Conservation (phyloP, 371 early-diverging fungal genomes). For the Mucor sp. region DNA sequence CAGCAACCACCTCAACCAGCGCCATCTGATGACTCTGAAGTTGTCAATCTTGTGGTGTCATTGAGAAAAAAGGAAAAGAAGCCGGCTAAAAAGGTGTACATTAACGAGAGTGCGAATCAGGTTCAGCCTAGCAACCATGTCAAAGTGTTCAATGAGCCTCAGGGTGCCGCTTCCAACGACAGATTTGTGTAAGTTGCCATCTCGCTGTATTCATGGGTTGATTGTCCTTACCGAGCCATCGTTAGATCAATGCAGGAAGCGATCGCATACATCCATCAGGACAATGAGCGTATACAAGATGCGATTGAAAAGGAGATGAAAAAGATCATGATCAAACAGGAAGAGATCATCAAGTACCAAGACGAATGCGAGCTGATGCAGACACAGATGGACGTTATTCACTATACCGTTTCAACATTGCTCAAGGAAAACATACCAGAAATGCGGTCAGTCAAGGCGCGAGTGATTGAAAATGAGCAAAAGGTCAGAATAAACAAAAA, state of each 20-base stretch:
- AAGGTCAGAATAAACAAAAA: conserved; percentile 12
- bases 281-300: conserved; percentile 3
- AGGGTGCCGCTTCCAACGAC: conserved; percentile 15
- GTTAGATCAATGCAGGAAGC: conserved; percentile 14
- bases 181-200: conserved; percentile 9
- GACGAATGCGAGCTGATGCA: conserved; percentile 1
- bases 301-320: conserved; percentile 15
- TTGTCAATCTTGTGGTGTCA: background rate
- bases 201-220: background rate
- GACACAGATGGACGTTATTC: conserved; percentile 3
- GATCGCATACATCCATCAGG: background rate
- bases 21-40: conserved; percentile 3
- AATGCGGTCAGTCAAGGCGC: conserved; percentile 8
- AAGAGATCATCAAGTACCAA: conserved; percentile 11
- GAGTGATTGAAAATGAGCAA: background rate
- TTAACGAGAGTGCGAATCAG: conserved; percentile 32
- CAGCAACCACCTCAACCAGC: background rate
- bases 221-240: background rate
- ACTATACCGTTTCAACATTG: background rate
- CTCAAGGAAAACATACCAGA: conserved; percentile 3
- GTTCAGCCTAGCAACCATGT: conserved; percentile 1
- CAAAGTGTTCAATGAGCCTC: background rate
- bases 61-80: background rate
- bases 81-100: conserved; percentile 8
- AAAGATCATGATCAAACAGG: conserved; percentile 6